Evolutionary conservation across 768 basidiomycete genomes (phyloP), one percentile per base, ranked within the genome.

Genomic region (Pleurotus eryngii): DNA sequence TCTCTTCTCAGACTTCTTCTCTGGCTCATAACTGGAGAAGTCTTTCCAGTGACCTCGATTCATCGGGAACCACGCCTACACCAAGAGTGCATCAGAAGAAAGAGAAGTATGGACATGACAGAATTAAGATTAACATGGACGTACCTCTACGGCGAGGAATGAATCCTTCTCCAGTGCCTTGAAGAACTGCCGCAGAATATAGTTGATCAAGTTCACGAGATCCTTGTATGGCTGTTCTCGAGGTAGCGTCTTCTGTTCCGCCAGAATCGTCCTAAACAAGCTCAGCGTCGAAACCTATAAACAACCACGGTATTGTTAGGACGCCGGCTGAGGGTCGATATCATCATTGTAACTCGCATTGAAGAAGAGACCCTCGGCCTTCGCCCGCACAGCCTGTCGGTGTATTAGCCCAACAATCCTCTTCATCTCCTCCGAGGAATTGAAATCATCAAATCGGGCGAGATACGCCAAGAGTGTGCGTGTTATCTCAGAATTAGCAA

Each of bases 321-420:
- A 38, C 26, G 15, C 8, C 30, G 24, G 24, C 24, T 24, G 7
- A 35, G 30, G 30, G 11, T 30, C 5, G 30, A 35, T 11, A 35
- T 35, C 30, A 8, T 35, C 30, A 11, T 35, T 35, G 30, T 9
- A 7, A 35, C 81, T 55, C 59, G 94, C 96, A 74, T 95, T 92
- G 82, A 96, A 99, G 72, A 93, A 98, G 7, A 99, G 73, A 0
- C 89, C 96, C 68, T 98, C 97, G 1, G 94, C 92, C 69, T 97
- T 95, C 14, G 89, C 87, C 64, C 83, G 87, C 59, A 99, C 84
- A 46, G 88, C 95, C 61, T 96, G 92, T 12, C 97, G 84, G 68
- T 98, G 92, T 63, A 99, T 80, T 63, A 99, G 74, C 62, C 82
- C 83, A 35, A 98, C 94, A 39, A 93, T 88, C 47, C 95, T 83